Percentiles rank a stretch among this genome's conserved stretches.
These are phyloP conservation scores for Cenchrus americanus DNA, from an alignment of 176 grass and related monocot genomes.

Conservation along the genomic window DNA sequence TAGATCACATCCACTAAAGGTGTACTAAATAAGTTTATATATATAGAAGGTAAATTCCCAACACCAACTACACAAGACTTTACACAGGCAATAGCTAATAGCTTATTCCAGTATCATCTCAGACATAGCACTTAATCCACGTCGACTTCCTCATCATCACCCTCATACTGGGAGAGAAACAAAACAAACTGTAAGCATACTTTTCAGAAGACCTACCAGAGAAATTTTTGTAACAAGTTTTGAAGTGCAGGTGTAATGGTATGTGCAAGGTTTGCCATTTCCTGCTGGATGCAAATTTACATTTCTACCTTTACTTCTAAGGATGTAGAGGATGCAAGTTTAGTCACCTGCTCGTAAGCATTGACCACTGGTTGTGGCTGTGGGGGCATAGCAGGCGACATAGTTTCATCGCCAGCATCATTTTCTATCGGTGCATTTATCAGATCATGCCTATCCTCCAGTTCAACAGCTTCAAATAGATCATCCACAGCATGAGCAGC, in stretches of 20 bases:
- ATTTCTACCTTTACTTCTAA: not conserved
- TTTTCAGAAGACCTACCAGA: not conserved
- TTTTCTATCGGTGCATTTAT: constrained; percentile 46
- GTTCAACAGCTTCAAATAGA: constrained; percentile 61
- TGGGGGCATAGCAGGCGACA: constrained; percentile 54
- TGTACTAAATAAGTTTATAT: constrained; percentile 15
- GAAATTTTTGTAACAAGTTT: not conserved
- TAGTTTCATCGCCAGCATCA: constrained; percentile 46
- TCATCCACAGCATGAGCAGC: constrained; percentile 72
- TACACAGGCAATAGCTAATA: constrained; percentile 28
- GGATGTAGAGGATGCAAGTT: constrained; percentile 18
- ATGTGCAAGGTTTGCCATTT: not conserved
- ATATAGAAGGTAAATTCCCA: constrained; percentile 6
- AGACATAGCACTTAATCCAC: constrained; percentile 57
- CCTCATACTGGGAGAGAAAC: constrained; percentile 55
- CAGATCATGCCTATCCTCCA: constrained; percentile 63
- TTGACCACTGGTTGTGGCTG: constrained; percentile 44
- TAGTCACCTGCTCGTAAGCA: constrained; percentile 62
- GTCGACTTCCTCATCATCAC: constrained; percentile 65
- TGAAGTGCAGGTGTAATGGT: not conserved
- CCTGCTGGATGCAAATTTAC: not conserved
- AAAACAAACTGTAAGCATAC: constrained; percentile 24
- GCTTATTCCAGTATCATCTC: constrained; percentile 41
- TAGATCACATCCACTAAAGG: not conserved
- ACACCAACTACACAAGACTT: constrained; percentile 22